Evolutionary conservation across 129 eudicot genomes (phyloP).

Genomic region (Heracleum sosnowskyi): DNA sequence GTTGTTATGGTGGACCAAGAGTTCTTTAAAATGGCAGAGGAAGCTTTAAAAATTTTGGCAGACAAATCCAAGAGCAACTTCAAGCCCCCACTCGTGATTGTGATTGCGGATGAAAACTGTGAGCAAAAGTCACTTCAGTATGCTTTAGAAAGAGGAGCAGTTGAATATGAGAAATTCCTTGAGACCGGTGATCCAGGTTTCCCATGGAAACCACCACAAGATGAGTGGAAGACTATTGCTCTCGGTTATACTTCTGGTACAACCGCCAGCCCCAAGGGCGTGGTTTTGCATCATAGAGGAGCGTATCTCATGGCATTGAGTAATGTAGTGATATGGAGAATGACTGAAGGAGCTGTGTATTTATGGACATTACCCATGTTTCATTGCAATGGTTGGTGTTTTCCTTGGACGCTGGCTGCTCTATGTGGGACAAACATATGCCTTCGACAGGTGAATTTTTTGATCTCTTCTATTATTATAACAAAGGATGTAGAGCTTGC

Average conservation of each 20-base stretch:
- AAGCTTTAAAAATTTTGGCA: constrained; percentile 45
- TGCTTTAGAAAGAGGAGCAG: constrained; percentile 57
- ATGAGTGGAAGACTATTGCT: constrained; percentile 87
- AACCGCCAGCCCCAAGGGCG: constrained; percentile 92
- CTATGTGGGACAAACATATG: constrained; percentile 80
- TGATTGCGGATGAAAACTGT: constrained; percentile 55
- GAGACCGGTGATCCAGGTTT: constrained; percentile 63
- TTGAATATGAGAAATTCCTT: constrained; percentile 78
- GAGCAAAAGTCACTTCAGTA: constrained; percentile 55
- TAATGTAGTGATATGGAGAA: constrained; percentile 47
- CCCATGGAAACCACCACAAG: constrained; percentile 66
- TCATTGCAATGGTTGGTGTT: constrained; percentile 96
- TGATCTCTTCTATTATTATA: neutral
- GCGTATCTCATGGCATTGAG: constrained; percentile 72
- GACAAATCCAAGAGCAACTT: constrained; percentile 34
- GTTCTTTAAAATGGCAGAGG: constrained; percentile 47
- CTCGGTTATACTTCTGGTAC: constrained; percentile 96
- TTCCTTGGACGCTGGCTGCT: constrained; percentile 86
- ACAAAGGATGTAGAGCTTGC: neutral
- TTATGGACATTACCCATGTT: constrained; percentile 97
- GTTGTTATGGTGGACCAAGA: constrained; percentile 84
- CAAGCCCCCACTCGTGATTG: constrained; percentile 55
- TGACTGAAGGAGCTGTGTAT: constrained; percentile 64
- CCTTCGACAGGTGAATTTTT: constrained; percentile 57
- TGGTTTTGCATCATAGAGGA: constrained; percentile 84